Base-by-base conservation (phyloP, 768 basidiomycete species). In the Tremella mesenterica region DNA sequence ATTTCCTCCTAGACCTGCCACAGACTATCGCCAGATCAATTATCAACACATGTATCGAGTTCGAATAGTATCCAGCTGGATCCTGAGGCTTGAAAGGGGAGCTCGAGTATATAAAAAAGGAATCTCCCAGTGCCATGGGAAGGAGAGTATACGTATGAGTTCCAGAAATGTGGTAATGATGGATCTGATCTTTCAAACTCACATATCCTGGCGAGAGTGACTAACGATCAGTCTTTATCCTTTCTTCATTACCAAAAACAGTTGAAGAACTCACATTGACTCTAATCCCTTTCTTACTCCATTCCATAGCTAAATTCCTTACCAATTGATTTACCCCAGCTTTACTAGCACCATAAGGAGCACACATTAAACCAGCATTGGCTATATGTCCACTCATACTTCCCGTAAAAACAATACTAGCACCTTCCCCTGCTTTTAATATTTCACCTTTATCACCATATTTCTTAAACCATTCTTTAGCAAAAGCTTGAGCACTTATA, bases 241-340 rank as follows among this genome's bases (percentile, higher is more conserved):
- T 27, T 14, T 16, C 16, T 29, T 34, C 14, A n/a, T 4, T 4
- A 39, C 41, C 1, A 23, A 33, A 14, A 26, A 33, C 16, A 14
- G 29, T 12, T 13, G 34, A 16, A 20, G 8, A n/a, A 64, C 67
- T 63, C 43, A 67, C 67, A 58, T 73, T 75, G 52, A 69, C 61
- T 23, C 74, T 44, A 20, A 73, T 70, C 4, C 65, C 64, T 1
- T 56, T 57, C 38, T 58, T 57, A 4, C 71, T 69, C 67, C 73
- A 72, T 53, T 75, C 75, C 29, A 62, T 63, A 0, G 73, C 75
- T 45, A 73, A 62, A 23, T 59, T 67, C 43, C 62, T 60, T 25
- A 67, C 71, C 54, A 75, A 57, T 50, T 74, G 72, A 7, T 58
- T 58, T 20, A 73, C 64, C 18, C 58, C 75, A 3, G 73, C 68